Evolutionary conservation across 2,329 filamentous ascomycete genomes (phyloP).

Genomic region (Aspergillus vadensis): DNA sequence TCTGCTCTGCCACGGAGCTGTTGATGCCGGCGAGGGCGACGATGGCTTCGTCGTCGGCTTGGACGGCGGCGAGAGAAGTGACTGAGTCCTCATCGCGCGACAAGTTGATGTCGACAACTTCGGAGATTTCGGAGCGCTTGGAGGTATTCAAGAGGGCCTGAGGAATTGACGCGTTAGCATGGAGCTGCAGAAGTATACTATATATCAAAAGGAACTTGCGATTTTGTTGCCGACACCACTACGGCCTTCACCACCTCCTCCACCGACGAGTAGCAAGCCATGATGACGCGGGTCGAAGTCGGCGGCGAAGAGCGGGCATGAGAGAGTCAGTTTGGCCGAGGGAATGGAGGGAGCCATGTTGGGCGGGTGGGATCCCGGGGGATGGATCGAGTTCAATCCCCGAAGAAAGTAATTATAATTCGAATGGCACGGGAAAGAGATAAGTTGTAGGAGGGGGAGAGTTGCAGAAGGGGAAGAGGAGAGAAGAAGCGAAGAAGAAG

Average conservation of each 20-base stretch:
- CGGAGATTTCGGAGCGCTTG: conserved; percentile 62
- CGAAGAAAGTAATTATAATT: no score
- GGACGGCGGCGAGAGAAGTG: conserved; percentile 74
- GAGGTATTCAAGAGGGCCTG: conserved; percentile 74
- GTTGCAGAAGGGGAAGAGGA: background rate
- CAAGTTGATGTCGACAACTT: conserved; percentile 73
- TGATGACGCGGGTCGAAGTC: conserved; percentile 84
- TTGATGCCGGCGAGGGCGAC: conserved; percentile 78
- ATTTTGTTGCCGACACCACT: conserved; percentile 87
- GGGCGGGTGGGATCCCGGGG: background rate
- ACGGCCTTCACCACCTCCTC: conserved; percentile 79
- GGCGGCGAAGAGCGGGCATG: conserved; percentile 83
- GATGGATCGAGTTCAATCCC: conserved; percentile 3
- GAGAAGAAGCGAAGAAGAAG: conserved; percentile 1
- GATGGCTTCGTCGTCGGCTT: conserved; percentile 55
- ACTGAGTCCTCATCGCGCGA: conserved; percentile 86
- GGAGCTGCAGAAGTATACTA: background rate
- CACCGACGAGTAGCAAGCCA: conserved; percentile 75
- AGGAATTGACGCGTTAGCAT: conserved; percentile 4
- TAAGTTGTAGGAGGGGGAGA: background rate
- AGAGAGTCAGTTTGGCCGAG: conserved; percentile 65
- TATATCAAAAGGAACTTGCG: conserved; percentile 49
- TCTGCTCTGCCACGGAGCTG: conserved; percentile 70
- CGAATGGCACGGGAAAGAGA: background rate
- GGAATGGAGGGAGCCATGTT: conserved; percentile 44